Conservation (phyloP, 2,329 filamentous ascomycete species). For the Botrytis fragariae region DNA sequence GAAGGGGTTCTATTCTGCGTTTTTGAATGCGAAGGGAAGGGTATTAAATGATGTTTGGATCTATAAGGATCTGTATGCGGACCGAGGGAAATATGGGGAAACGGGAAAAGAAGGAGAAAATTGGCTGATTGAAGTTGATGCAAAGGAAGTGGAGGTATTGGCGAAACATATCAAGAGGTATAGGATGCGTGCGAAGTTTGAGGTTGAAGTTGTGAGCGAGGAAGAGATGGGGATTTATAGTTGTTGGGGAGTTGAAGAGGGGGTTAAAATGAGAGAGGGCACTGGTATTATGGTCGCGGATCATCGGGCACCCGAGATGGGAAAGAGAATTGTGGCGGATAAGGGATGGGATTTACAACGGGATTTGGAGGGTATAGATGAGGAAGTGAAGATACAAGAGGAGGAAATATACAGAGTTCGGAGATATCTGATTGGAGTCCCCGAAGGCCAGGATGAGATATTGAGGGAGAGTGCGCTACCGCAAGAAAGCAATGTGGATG, state of each 20-base stretch:
- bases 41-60: slow-evolving; percentile 89
- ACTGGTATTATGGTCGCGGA: slow-evolving; percentile 42
- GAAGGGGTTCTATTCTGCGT: slow-evolving; percentile 72
- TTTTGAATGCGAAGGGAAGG: slow-evolving; percentile 81
- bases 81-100: not conserved
- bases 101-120: slow-evolving; percentile 3
- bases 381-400: not conserved
- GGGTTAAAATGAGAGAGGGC: not conserved
- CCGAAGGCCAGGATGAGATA: slow-evolving; percentile 84
- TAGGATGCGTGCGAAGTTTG: slow-evolving; percentile 79
- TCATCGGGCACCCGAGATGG: slow-evolving; percentile 54
- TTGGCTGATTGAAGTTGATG: slow-evolving; percentile 69
- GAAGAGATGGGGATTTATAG: slow-evolving; percentile 70
- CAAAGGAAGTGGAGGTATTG: slow-evolving; percentile 58
- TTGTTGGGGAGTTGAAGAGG: slow-evolving; percentile 53
- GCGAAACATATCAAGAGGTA: slow-evolving; percentile 77
- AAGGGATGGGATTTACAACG: slow-evolving; percentile 37
- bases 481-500: slow-evolving; percentile 85
- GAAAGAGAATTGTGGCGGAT: slow-evolving; percentile 48
- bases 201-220: slow-evolving; percentile 61
- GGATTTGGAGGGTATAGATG: slow-evolving; percentile 40
- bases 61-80: slow-evolving; percentile 53
- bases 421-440: slow-evolving; percentile 74
- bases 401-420: slow-evolving; percentile 40
- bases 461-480: slow-evolving; percentile 69